phyloP scores from a whole-genome alignment of 2,329 filamentous ascomycete genomes.

The Zymoseptoria brevis region DNA sequence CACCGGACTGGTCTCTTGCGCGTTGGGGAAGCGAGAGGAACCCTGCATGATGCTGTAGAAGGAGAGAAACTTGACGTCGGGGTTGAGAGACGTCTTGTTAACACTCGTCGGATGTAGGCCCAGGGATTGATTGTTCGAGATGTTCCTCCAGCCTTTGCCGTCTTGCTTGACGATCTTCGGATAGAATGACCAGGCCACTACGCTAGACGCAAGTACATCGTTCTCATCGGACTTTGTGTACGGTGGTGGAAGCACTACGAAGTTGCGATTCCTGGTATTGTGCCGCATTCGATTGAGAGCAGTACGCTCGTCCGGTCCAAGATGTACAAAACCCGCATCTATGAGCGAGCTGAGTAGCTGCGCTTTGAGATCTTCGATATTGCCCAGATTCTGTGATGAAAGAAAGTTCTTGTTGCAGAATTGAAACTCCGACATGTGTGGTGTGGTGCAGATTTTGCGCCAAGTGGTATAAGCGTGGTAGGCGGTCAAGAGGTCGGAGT shows the following conservation, averaged over 20 bases:
- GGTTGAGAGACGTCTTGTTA: conserved; percentile 55
- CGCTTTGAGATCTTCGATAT: conserved; percentile 92
- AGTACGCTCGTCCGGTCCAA: conserved; percentile 65
- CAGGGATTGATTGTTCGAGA: conserved; percentile 86
- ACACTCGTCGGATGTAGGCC: conserved; percentile 82
- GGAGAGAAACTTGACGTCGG: conserved; percentile 65
- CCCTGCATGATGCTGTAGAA: conserved; percentile 98
- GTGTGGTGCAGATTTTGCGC: conserved; percentile 70
- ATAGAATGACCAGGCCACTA: conserved; percentile 92
- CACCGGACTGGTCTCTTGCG: conserved; percentile 65
- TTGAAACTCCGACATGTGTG: conserved; percentile 66
- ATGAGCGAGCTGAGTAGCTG: conserved; percentile 79
- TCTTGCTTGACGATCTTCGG: conserved; percentile 83
- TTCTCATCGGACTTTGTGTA: conserved; percentile 72
- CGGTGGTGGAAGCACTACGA: conserved; percentile 72
- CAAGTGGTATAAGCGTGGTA: conserved; percentile 91
- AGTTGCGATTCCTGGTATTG: conserved; percentile 56
- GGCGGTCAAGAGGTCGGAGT: conserved; percentile 84
- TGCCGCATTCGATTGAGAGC: conserved; percentile 62
- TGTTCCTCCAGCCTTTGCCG: conserved; percentile 79
- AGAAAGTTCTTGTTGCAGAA: conserved; percentile 96
- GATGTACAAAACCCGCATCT: conserved; percentile 72
- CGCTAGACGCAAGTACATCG: conserved; percentile 68
- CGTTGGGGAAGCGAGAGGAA: conserved; percentile 73
- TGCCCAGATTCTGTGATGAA: conserved; percentile 75